These are phyloP conservation scores for Pichia manshurica DNA, from an alignment of 805 yeast species.

Conservation along the genomic window DNA sequence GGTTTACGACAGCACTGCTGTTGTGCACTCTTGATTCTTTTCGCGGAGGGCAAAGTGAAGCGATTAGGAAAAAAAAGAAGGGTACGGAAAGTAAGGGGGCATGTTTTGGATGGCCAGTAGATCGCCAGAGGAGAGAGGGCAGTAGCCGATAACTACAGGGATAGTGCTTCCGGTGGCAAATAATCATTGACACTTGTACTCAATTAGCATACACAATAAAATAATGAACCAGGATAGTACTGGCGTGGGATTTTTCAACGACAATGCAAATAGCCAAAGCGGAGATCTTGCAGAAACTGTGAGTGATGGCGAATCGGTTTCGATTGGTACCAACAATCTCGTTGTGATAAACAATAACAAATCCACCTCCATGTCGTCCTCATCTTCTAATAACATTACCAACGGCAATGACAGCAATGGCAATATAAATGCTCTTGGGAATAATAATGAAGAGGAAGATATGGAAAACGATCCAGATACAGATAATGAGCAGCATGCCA, in stretches of 20 bases:
- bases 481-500: slow-evolving; percentile 30
- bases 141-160: not conserved
- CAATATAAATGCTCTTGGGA: not conserved
- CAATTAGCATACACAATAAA: not conserved
- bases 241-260: no score
- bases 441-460: slow-evolving; percentile 19
- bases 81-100: not conserved
- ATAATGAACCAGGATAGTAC: not conserved
- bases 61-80: not conserved
- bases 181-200: no score
- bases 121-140: not conserved
- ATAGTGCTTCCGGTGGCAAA: no score
- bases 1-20: slow-evolving; percentile 4
- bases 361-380: not conserved
- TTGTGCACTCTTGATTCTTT: no score
- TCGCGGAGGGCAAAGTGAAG: not conserved
- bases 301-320: slow-evolving; percentile 1
- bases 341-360: slow-evolving; percentile 1
- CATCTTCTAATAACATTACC: not conserved
- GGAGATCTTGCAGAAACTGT: not conserved
- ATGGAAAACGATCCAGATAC: slow-evolving; percentile 28
- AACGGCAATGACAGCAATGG: not conserved
- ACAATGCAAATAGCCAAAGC: no score
- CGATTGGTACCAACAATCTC: not conserved
- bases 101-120: no score